Evolutionary conservation across 2,329 filamentous ascomycete species (phyloP).

Genomic region (Fonsecaea nubica): DNA sequence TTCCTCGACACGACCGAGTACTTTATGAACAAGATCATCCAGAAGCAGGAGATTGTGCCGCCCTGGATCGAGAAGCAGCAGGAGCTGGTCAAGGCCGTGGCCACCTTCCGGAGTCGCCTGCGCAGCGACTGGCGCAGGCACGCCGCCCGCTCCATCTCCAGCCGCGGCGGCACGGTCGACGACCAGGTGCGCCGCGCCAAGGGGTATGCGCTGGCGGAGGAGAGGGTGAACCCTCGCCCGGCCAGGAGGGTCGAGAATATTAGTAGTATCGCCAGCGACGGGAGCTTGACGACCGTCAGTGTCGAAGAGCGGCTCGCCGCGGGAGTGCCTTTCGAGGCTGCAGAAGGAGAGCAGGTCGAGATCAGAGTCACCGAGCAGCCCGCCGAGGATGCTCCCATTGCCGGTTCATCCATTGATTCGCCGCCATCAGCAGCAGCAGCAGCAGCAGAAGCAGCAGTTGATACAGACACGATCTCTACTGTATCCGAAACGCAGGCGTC

Average conservation of each 20-base stretch:
- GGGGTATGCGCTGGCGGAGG: slow-evolving; percentile 77
- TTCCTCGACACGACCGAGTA: slow-evolving; percentile 97
- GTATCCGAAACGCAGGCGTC: slow-evolving; percentile 9
- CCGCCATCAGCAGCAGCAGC: background rate
- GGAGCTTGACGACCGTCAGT: slow-evolving; percentile 51
- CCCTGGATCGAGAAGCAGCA: slow-evolving; percentile 99
- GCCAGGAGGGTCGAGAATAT: slow-evolving; percentile 53
- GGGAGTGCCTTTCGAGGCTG: slow-evolving; percentile 20
- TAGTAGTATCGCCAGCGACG: slow-evolving; percentile 53
- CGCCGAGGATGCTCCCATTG: slow-evolving; percentile 13
- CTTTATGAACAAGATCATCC: slow-evolving; percentile 98
- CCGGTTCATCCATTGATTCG: background rate
- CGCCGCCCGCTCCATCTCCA: slow-evolving; percentile 77
- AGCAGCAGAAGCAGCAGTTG: background rate
- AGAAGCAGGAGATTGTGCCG: slow-evolving; percentile 91
- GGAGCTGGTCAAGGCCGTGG: slow-evolving; percentile 74
- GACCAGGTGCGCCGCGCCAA: slow-evolving; percentile 75
- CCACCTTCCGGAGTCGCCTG: slow-evolving; percentile 74
- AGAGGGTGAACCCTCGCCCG: slow-evolving; percentile 43
- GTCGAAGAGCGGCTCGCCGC: slow-evolving; percentile 45
- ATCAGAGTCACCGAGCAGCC: slow-evolving; percentile 42
- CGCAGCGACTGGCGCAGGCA: slow-evolving; percentile 85
- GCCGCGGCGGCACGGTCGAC: slow-evolving; percentile 74
- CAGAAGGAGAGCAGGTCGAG: slow-evolving; percentile 27
- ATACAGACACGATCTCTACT: background rate